Evolutionary conservation across 805 yeast species (phyloP), one percentile per base, ranked within the genome.

Genomic region (Saccharomyces jurei): DNA sequence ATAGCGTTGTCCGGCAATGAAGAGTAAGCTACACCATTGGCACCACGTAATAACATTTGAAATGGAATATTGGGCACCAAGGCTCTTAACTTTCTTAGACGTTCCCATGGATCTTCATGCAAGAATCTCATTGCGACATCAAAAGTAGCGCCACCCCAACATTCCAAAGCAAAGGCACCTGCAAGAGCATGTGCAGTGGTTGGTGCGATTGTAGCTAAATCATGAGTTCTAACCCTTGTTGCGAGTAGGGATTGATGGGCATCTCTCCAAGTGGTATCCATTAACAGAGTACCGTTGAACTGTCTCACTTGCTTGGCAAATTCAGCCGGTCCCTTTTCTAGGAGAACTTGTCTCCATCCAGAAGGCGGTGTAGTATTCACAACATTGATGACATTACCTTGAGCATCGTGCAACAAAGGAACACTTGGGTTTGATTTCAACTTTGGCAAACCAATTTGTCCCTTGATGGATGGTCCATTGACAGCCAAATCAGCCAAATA

Each of bases 141-240:
- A 66, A 94, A 94, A 41, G 99, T 94, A 53, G 99, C 99, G 75
- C 99, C 99, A 76, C 99, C 99, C 99, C 99, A 94, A 78, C 99
- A 94, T 76, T 94, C 99, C 53, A 94, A 77, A 21, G 99, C 94
- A 72, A 90, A 94, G 3, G 96, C 96, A 59, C 92, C 91, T 60
- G 85, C 74, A 63, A 90, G 75, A 22, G 96, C 98, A 67, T 87
- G 85, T 2, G 97, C 88, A 31, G 99, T 94, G 54, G 95, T 82
- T 56, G 90, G 91, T 25, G 99, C 99, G 76, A 94, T 89, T 63
- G 90, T 87, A 52, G 86, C 76, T 67, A 94, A 77, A 73, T 94
- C 99, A 63, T 87, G 81, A 26, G 99, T 94, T 75, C 99, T 84
- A 41, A 94, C 95, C 75, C 99, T 87, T 46, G 99, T 94, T 9